phyloP scores from a whole-genome alignment of 2,329 filamentous ascomycete genomes.

The Samsoniella hepiali region DNA sequence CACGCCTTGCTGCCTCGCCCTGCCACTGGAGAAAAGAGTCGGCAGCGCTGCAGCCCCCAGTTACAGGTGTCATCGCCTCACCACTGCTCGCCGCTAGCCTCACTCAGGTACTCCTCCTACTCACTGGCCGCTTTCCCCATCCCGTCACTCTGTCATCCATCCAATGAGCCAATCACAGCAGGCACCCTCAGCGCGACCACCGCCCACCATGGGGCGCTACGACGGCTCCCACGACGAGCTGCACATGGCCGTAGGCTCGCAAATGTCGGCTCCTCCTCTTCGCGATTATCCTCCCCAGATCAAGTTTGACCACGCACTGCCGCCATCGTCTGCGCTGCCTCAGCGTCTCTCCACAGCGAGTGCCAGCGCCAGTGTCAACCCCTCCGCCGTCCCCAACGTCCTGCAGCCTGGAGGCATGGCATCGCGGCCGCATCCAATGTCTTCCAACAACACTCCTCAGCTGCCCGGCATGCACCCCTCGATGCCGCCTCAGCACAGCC shows the following conservation, averaged over 20 bases:
- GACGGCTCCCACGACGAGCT: conserved; percentile 46
- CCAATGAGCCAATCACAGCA: conserved; percentile 42
- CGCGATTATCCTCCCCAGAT: conserved; percentile 51
- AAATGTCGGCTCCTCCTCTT: conserved; percentile 37
- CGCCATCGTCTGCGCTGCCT: conserved; percentile 36
- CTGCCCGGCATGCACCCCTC: conserved; percentile 46
- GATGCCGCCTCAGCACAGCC: conserved; percentile 32
- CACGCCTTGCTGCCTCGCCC: not conserved
- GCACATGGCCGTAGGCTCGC: conserved; percentile 48
- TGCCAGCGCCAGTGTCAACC: conserved; percentile 20
- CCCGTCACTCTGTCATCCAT: not conserved
- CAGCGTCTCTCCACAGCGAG: conserved; percentile 23
- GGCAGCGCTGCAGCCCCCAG: not conserved
- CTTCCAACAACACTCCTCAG: conserved; percentile 44
- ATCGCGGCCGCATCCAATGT: conserved; percentile 34
- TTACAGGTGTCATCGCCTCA: conserved; percentile 8
- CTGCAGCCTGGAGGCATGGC: conserved; percentile 54
- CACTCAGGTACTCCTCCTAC: not conserved
- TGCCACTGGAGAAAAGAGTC: not conserved
- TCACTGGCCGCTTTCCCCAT: conserved; percentile 9
- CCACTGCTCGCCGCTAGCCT: not conserved
- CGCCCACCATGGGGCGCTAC: conserved; percentile 24
- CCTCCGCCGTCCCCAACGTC: conserved; percentile 51
- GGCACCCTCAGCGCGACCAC: conserved; percentile 31
- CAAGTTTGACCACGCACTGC: conserved; percentile 46